phyloP scores from a whole-genome alignment of 176 grass and related monocot species.

The Zizania latifolia region DNA sequence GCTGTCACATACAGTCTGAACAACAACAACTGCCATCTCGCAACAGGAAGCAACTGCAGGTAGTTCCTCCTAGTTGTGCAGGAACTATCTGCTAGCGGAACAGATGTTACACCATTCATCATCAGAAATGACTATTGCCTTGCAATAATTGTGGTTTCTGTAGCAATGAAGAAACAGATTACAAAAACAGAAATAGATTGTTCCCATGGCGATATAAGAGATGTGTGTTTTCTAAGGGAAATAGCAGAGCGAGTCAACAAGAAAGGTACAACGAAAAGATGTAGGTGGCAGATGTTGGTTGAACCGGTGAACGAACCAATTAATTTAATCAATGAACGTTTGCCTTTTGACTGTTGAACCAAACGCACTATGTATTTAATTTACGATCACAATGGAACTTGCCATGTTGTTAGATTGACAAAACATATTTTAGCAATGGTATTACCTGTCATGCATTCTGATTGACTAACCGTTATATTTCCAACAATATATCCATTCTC shows the following conservation, averaged over 20 bases:
- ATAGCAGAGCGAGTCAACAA: not conserved
- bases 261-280: not conserved
- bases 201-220: not conserved
- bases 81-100: not conserved
- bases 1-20: not conserved
- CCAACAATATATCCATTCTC: not conserved
- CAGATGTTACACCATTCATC: not conserved
- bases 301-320: constrained; percentile 28
- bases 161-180: not conserved
- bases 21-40: not conserved
- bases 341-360: no score
- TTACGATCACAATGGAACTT: not conserved
- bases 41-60: not conserved
- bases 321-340: not conserved
- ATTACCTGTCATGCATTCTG: not conserved
- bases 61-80: not conserved
- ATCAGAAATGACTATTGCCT: not conserved
- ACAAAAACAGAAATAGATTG: not conserved
- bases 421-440: no score
- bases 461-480: not conserved
- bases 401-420: not conserved
- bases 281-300: constrained; percentile 22
- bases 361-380: not conserved
- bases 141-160: not conserved
- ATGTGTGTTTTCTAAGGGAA: not conserved